Base-by-base conservation (phyloP, 768 basidiomycete species). In the Agaricus bisporus region DNA sequence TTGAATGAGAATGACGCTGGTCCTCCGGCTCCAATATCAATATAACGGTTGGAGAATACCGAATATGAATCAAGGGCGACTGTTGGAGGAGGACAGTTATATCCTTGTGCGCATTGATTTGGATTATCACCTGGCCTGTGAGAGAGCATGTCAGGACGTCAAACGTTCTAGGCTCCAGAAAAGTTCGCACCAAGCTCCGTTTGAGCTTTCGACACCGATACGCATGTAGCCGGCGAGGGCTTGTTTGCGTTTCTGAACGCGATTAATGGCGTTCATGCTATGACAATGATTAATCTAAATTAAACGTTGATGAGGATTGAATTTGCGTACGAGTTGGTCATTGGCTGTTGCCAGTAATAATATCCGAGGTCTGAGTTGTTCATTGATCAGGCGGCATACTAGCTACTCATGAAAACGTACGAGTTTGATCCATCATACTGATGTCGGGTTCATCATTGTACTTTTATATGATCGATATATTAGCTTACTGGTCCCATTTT, bases 341-440 rank as follows among this genome's bases (percentile, higher is more conserved):
- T 80, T 2, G 84, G 83, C 60, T 83, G 82, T 55, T 88, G 85
- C 80, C 84, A 85, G 64, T 86, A 84, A 56, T 74, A 79, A 54
- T 82, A 85, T 54, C 77, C 77, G 52, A 81, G 61, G 66, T 80
- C 73, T 76, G 32, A 54, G 14, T 25, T 26, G 26, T 44, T 37
- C 32, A 42, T 22, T 5, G 17, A 26, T 41, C 42, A 48, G 35
- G 25, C 38, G 5, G 28, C 7, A 9, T 20, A 1, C 41, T n/a
- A 5, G 22, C 39, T 8, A 10, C 25, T 26, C 18, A 32, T 45
- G 25, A 4, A 1, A 15, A 60, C 70, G 55, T 54, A 75, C 74
- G 82, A 15, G 83, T 82, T 61, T 85, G 83, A 59, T 84, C 82
- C 80, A 87, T 84, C 78, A 86, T 86, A 61, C 75, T 77, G 41